Percentiles rank a stretch among this genome's conserved stretches.
phyloP scores from a whole-genome alignment of 495 filamentous ascomycete species.

The Aspergillus sparsus region DNA sequence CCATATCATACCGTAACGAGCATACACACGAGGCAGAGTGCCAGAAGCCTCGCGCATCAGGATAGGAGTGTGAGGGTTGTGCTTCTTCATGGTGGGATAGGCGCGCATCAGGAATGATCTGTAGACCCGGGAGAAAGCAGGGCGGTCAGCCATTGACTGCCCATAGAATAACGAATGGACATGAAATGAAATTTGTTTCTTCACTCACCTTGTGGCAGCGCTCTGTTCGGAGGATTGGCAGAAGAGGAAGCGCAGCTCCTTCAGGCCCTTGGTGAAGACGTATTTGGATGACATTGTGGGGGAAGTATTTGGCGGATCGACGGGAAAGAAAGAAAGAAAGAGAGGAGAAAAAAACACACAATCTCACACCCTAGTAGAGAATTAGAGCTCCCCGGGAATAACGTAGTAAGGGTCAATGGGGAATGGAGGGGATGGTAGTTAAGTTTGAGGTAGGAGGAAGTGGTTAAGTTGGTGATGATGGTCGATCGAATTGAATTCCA shows the following conservation, averaged over 20 bases:
- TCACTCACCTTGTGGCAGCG: conserved; percentile 72
- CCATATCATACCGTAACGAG: conserved; percentile 77
- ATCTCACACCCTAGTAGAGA: not conserved
- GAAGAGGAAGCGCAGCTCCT: conserved; percentile 95
- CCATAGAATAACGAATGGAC: not conserved
- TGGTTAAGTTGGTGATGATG: not conserved
- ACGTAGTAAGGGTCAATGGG: conserved; percentile 5
- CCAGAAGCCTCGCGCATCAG: conserved; percentile 87
- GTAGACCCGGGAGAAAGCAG: not conserved
- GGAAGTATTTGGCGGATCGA: conserved; percentile 1
- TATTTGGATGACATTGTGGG: conserved; percentile 86
- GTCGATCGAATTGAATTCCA: conserved; percentile 10
- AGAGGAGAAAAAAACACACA: conserved; percentile 5
- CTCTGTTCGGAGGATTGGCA: conserved; percentile 92
- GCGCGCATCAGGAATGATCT: conserved; percentile 89
- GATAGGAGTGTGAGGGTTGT: conserved; percentile 93
- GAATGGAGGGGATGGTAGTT: not conserved
- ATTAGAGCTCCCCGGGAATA: not conserved
- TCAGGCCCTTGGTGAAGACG: conserved; percentile 80
- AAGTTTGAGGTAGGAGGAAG: not conserved
- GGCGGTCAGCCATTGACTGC: conserved; percentile 22
- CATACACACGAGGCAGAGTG: conserved; percentile 80
- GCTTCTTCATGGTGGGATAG: conserved; percentile 99
- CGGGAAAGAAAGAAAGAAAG: not conserved
- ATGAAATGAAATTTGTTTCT: not conserved